Evolutionary conservation across 768 basidiomycete genomes (phyloP).

Genomic region (Mycena amicta): DNA sequence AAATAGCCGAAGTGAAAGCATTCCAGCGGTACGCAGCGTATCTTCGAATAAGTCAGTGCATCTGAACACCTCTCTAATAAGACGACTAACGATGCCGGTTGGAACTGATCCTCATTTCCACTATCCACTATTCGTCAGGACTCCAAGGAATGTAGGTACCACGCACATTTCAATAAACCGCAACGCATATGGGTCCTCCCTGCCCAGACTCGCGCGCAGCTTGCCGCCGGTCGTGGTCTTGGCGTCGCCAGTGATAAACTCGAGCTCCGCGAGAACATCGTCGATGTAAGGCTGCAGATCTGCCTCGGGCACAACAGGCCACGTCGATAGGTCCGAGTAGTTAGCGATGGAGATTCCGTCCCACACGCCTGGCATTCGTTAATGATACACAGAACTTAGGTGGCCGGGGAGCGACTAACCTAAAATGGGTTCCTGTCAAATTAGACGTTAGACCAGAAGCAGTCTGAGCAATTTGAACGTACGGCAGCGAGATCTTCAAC

Average conservation of each 20-base stretch:
- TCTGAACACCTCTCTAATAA: conserved; percentile 16
- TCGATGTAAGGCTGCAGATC: conserved; percentile 38
- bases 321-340: conserved; percentile 39
- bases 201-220: conserved; percentile 55
- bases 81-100: conserved; percentile 30
- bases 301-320: conserved; percentile 37
- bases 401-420: conserved; percentile 19
- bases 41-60: conserved; percentile 39
- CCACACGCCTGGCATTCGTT: conserved; percentile 27
- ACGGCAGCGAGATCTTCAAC: conserved; percentile 41
- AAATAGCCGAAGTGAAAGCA: conserved; percentile 24
- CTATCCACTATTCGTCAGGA: too few relatives aligned
- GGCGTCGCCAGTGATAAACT: conserved; percentile 57
- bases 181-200: conserved; percentile 52
- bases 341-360: conserved; percentile 32
- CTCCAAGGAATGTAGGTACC: too few relatives aligned
- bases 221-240: conserved; percentile 41
- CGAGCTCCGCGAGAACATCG: conserved; percentile 44
- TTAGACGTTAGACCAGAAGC: not conserved
- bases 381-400: not conserved
- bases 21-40: conserved; percentile 41
- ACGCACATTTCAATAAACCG: conserved; percentile 52
- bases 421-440: conserved; percentile 33
- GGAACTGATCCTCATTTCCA: conserved; percentile 38
- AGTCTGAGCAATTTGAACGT: conserved; percentile 3